Base-by-base conservation (phyloP, 148 eudicot species). In the Persicaria maculosa region DNA sequence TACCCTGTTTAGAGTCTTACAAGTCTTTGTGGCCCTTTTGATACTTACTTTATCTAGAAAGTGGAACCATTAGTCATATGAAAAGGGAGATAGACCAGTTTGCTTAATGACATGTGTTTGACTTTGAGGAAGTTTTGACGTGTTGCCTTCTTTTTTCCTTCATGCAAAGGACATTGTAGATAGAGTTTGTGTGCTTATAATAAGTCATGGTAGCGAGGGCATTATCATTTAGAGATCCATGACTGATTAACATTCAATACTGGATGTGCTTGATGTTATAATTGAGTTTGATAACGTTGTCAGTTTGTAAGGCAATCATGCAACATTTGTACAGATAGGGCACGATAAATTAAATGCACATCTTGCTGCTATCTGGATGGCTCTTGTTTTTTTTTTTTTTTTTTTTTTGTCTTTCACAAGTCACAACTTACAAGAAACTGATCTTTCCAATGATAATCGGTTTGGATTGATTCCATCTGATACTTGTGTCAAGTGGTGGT, bases 241-340 rank as follows among this genome's bases (percentile, higher is more conserved):
- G 68, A 44, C 11, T 16, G 25, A 31, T 62, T 31, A 25, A 4
- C 44, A 59, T 59, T 62, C 8, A 31, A 62, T 62, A 25, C 3
- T 61, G 5, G 44, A 25, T 62, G 11, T 62, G 68, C 14, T 62
- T 62, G 16, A 14, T 12, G 68, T 12, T 36, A 36, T 31, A 6
- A 62, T 62, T 62, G 1, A 62, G 16, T 4, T 1, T 36, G 65
- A 11, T 62, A 14, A 0, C 36, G 11, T 11, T 36, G n/a, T n/a
- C 68, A 62, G 44, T 62, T 25, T 62, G 45, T 31, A 62, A 57
- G 9, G 64, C 64, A 57, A 57, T 19, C 31, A 57, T 57, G 64
- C 64, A 57, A 62, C 68, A 62, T 62, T 62, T 62, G 45, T 36
- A 62, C 8, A 10, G 68, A 62, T n/a, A 20, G 68, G 44, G 44